Evolutionary conservation across 139 green algal genomes (phyloP), one percentile per base, ranked within the genome.

Genomic region (Haematococcus lacustris): DNA sequence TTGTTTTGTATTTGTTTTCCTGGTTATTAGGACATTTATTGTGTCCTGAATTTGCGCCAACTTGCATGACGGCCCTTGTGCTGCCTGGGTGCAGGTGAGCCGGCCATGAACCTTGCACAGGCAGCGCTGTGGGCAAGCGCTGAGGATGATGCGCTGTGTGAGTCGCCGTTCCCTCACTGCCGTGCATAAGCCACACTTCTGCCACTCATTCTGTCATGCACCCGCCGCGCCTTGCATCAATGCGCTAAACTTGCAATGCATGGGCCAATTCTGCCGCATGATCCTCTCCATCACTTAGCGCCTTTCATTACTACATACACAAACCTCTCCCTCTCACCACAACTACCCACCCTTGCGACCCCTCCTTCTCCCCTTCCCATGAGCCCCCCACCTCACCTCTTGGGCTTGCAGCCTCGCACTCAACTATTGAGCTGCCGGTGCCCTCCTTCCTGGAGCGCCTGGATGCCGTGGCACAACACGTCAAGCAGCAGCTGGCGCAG

Each of bases 71-170:
- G 47, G 21, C 47, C 21, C 13, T 57, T 57, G 47, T 57, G 41
- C 17, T 68, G 51, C 62, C 66, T 82, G 1, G 50, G 30, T 3
- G 53, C 51, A 1, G 77, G 77, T 6, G 77, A 83, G 64, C 57
- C 73, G 0, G 21, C 38, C 61, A 76, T 76, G 73, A 40, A 35
- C 3, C 40, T 83, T 38, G 77, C 73, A 32, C 69, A 77, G 77
- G 77, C 73, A 5, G 77, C 77, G 38, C 68, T 83, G 73, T 68
- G 67, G 38, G 70, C 68, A 17, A 68, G 53, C 38, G 77, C 77
- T 25, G 77, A 83, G 63, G 77, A 83, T 33, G 77, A 83, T 66
- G 77, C 77, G 4, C 73, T 83, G n/a, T 72, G 76, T 78, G 62
- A 2, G 51, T 62, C 34, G 43, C 43, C 9, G 9, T 17, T 53